Evolutionary conservation across 2,329 filamentous ascomycete genomes (phyloP).

Genomic region (Xenoacremonium recifei): DNA sequence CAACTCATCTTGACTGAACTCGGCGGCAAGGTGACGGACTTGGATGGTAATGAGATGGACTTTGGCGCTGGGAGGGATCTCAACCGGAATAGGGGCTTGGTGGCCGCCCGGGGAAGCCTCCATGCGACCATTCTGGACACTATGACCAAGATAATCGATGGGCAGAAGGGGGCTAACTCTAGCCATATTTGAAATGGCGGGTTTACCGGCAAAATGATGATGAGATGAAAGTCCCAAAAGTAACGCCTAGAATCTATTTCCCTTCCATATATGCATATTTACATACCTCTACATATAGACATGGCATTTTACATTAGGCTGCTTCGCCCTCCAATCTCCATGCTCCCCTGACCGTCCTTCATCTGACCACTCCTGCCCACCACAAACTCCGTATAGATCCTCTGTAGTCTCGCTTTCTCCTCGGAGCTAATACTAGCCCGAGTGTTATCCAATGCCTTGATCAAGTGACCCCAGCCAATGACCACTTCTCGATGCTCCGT

Average conservation of each 20-base stretch:
- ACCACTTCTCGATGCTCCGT: slow-evolving; percentile 65
- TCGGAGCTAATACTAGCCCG: slow-evolving; percentile 78
- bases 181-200: too few species aligned
- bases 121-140: slow-evolving; percentile 40
- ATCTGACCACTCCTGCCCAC: slow-evolving; percentile 92
- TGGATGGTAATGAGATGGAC: slow-evolving; percentile 35
- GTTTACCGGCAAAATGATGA: background rate
- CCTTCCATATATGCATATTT: background rate
- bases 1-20: slow-evolving; percentile 57
- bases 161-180: too few species aligned
- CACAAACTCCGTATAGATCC: slow-evolving; percentile 91
- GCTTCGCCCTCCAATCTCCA: slow-evolving; percentile 86
- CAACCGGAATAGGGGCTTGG: slow-evolving; percentile 32
- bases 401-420: slow-evolving; percentile 70
- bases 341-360: slow-evolving; percentile 87
- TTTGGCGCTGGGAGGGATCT: slow-evolving; percentile 35
- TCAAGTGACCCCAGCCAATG: slow-evolving; percentile 81
- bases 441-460: slow-evolving; percentile 73
- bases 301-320: slow-evolving; percentile 74
- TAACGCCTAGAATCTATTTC: too few species aligned
- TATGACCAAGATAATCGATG: slow-evolving; percentile 17
- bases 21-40: slow-evolving; percentile 53
- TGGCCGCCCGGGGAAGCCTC: slow-evolving; percentile 43
- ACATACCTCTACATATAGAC: slow-evolving; percentile 1
- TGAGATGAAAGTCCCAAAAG: background rate